Conservation (phyloP, 1,284 basidiomycete genomes). For the Ceratobasidium sp. region DNA sequence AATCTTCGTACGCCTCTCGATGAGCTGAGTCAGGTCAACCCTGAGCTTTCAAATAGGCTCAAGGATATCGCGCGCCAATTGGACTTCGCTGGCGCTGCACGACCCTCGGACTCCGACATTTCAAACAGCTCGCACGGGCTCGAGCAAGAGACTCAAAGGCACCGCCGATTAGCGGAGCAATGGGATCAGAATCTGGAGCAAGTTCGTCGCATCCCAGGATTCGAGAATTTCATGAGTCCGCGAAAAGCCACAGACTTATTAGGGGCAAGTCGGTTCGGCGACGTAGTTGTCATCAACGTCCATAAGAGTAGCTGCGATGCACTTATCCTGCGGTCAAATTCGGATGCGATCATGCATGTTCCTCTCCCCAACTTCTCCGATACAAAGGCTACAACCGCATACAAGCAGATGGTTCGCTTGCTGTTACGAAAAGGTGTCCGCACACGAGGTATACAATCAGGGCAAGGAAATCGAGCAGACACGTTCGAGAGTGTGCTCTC, state of each 20-base stretch:
- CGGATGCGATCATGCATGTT: conserved; percentile 6
- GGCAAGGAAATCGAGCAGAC: not conserved
- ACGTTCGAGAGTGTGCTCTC: not conserved
- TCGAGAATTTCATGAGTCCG: conserved; percentile 45
- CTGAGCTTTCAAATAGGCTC: conserved; percentile 17
- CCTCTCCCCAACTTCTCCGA: conserved; percentile 20
- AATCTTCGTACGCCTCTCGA: conserved; percentile 11
- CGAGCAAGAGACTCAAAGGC: not conserved
- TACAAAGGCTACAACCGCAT: not conserved
- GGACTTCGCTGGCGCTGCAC: not conserved
- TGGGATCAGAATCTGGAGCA: conserved; percentile 44
- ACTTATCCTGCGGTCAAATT: conserved; percentile 21
- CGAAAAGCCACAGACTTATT: conserved; percentile 12
- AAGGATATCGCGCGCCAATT: not conserved
- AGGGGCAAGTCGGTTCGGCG: conserved; percentile 17
- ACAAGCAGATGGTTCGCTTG: not conserved
- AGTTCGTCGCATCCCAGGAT: conserved; percentile 38
- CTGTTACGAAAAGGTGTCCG: not conserved
- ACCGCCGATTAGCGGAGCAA: conserved; percentile 21
- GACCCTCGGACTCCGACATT: too few species aligned
- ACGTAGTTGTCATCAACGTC: conserved; percentile 45
- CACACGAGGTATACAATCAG: conserved; percentile 3
- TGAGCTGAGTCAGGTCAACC: not conserved
- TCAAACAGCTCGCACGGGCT: too few species aligned
- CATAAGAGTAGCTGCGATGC: conserved; percentile 41